Base-by-base conservation (phyloP, 78 protist genomes). In the Dictyostelium capitatum region DNA sequence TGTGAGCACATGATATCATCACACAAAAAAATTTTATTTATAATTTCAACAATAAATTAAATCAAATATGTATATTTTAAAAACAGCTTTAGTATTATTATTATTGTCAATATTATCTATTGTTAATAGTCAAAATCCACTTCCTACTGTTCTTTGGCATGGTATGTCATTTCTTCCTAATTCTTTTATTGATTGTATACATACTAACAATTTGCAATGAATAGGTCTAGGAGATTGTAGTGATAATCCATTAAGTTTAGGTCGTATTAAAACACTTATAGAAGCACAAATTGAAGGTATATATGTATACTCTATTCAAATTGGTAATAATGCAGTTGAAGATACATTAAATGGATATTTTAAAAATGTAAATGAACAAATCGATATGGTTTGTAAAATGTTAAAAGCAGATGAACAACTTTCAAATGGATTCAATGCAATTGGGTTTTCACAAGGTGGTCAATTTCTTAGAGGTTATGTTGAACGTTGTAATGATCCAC, bases 371-470 rank as follows among this genome's bases (percentile, higher is more conserved):
- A 96, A 96, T 43, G 81, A 85, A 20, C 97, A 96, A 46, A 62
- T 83, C 43, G 95, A 80, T 51, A 54, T 59, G 23, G 92, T 73
- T 20, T 84, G 90, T 57, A 15, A 23, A 15, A 23, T 53, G 67
- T 30, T 95, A 11, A 79, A 73, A 57, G 47, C 20, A 32, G 95
- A 96, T 47, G 28, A 89, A 41, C 73, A 89, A 4, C 70, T 96
- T 7, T 37, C 83, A 15, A 79, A 84, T 47, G 91, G 92, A 8
- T 92, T 96, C 92, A 96, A 96, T 75, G 97, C 97, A 20, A 75
- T 96, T 37, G 97, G 97, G 12, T 96, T 96, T 80, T 90, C 96
- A 8, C 97, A 96, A 57, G 96, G 97, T 41, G 89, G 96, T 10
- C 97, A 93, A 79, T 90, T 96, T 79, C 54, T 78, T 14, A 77